Percentiles rank a stretch among this genome's conserved stretches.
Conservation (phyloP, 345 rosid genomes). For the Fremontodendron californicum region DNA sequence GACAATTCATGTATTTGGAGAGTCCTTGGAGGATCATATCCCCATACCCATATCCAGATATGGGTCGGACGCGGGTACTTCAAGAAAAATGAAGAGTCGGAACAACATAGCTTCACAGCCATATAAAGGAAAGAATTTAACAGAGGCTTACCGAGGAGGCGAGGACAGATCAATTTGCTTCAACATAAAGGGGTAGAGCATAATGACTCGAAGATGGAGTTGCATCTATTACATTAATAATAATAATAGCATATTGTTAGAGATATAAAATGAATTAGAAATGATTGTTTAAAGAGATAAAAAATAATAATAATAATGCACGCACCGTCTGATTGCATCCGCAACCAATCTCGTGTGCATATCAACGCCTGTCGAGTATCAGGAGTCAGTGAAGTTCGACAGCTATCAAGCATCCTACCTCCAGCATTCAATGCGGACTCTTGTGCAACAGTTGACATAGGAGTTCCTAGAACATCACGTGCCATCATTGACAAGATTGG, state of each 20-base stretch:
- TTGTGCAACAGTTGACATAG: constrained; percentile 60
- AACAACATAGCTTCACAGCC: no score
- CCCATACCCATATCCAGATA: no score
- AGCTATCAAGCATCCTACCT: constrained; percentile 55
- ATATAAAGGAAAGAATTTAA: not conserved
- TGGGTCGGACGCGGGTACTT: no score
- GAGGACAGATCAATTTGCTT: constrained; percentile 22
- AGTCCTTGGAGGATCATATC: no score
- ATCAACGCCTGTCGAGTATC: constrained; percentile 77
- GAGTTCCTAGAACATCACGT: constrained; percentile 83
- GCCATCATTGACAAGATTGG: constrained; percentile 94
- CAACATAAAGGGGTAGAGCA: constrained; percentile 30
- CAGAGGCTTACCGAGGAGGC: constrained; percentile 24
- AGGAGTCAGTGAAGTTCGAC: constrained; percentile 53
- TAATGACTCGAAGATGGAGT: constrained; percentile 37
- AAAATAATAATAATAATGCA: constrained; percentile 3
- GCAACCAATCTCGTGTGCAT: constrained; percentile 82
- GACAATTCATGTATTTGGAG: no score
- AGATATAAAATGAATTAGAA: not conserved
- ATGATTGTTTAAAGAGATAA: not conserved
- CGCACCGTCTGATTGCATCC: constrained; percentile 55
- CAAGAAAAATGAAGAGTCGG: no score
- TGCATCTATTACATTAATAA: constrained; percentile 29
- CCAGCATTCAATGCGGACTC: constrained; percentile 51
- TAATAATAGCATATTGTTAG: constrained; percentile 3